These are phyloP conservation scores for Ustilago esculenta DNA, from an alignment of 1,284 basidiomycete genomes.

Conservation along the genomic window DNA sequence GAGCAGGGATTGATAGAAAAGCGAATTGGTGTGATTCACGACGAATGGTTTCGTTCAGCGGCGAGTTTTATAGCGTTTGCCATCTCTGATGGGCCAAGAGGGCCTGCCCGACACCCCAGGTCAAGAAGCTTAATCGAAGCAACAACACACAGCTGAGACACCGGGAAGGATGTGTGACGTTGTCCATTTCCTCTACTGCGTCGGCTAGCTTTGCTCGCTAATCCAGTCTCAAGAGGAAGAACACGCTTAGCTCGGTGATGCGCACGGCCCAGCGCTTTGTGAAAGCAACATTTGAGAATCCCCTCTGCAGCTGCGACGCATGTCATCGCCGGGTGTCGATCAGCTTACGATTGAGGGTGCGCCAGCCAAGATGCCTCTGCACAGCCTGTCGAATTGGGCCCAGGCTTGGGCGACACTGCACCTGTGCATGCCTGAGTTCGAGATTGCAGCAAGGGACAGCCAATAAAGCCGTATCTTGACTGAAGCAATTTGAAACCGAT, in stretches of 20 bases:
- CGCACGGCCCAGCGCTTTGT: conserved; percentile 15
- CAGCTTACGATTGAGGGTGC: too few relatives aligned
- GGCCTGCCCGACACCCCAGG: not conserved
- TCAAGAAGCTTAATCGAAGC: conserved; percentile 16
- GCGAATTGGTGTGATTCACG: not conserved
- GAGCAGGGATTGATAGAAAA: not conserved
- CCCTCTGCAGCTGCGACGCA: too few relatives aligned
- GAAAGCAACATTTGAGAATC: too few relatives aligned
- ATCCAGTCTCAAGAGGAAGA: not conserved
- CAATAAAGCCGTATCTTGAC: too few relatives aligned
- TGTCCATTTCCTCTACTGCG: not conserved
- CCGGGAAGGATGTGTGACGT: conserved; percentile 14
- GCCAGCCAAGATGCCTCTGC: not conserved
- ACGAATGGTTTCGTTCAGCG: too few relatives aligned
- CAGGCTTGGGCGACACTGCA: conserved; percentile 3
- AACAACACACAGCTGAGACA: conserved; percentile 26
- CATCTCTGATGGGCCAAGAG: not conserved
- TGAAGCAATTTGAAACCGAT: not conserved
- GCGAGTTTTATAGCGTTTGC: too few relatives aligned
- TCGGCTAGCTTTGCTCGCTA: conserved; percentile 14
- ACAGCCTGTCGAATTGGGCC: conserved; percentile 2
- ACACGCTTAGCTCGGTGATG: not conserved
- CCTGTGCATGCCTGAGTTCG: not conserved
- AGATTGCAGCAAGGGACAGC: not conserved
- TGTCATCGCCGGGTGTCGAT: too few relatives aligned